phyloP scores from a whole-genome alignment of 345 rosid species.

The Brassica cretica region DNA sequence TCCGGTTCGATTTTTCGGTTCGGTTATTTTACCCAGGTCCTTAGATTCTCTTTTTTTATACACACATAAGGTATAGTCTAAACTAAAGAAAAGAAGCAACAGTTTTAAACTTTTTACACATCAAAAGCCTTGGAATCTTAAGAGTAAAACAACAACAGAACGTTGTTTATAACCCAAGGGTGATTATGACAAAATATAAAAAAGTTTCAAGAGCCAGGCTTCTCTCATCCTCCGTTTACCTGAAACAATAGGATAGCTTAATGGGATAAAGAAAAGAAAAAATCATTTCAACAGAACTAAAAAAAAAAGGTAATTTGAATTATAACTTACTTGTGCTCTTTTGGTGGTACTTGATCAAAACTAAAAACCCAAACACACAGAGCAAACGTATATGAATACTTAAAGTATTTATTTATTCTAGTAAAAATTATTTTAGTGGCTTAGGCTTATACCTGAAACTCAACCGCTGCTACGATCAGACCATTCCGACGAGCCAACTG shows the following conservation, averaged over 20 bases:
- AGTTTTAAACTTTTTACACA: background rate
- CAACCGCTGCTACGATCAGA: background rate
- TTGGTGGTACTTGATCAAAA: background rate
- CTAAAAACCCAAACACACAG: background rate
- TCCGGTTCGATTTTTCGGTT: too few relatives aligned
- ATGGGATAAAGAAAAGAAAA: background rate
- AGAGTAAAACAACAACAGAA: background rate
- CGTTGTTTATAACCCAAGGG: background rate
- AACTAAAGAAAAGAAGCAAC: background rate
- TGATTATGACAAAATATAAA: background rate
- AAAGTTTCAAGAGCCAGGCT: background rate
- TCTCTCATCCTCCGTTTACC: background rate
- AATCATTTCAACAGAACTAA: background rate
- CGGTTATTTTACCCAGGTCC: too few relatives aligned
- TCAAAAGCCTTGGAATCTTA: background rate
- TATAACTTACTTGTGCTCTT: background rate
- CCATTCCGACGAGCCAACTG: background rate
- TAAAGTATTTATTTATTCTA: background rate
- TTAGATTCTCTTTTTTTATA: too few relatives aligned
- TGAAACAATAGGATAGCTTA: background rate
- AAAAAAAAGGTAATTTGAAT: too few relatives aligned
- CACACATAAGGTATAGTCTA: background rate
- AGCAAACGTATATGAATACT: background rate
- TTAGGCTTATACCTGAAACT: background rate
- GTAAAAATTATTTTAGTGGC: background rate